Conservation (phyloP, 768 basidiomycete species). For the Pleurotus citrinopileatus region DNA sequence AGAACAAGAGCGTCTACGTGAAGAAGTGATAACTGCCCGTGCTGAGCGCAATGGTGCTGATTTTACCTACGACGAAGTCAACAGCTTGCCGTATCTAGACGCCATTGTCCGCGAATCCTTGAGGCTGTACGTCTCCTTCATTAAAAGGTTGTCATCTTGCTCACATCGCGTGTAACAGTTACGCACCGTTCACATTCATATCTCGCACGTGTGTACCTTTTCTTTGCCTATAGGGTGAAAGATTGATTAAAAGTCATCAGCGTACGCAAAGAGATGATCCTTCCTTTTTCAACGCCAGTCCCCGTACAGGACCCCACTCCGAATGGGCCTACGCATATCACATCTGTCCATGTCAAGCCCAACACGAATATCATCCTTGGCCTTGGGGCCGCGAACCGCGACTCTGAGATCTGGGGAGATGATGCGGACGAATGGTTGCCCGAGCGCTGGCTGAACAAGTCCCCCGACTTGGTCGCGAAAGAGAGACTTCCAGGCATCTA, state of each 20-base stretch:
- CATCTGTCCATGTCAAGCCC: slow-evolving; percentile 21
- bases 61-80: slow-evolving; percentile 17
- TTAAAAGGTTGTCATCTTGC: slow-evolving; percentile 4
- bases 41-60: slow-evolving; percentile 16
- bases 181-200: slow-evolving; percentile 19
- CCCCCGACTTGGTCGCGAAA: slow-evolving; percentile 18
- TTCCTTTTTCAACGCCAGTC: slow-evolving; percentile 29
- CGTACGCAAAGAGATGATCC: slow-evolving; percentile 19
- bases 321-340: slow-evolving; percentile 20
- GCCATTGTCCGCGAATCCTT: slow-evolving; percentile 32
- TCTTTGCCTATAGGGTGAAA: neutral
- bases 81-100: slow-evolving; percentile 21
- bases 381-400: slow-evolving; percentile 28
- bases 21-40: slow-evolving; percentile 18
- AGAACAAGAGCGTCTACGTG: slow-evolving; percentile 22
- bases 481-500: slow-evolving; percentile 31
- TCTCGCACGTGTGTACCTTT: slow-evolving; percentile 15
- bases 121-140: slow-evolving; percentile 20
- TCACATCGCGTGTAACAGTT: slow-evolving; percentile 7
- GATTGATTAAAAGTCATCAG: slow-evolving; percentile 3
- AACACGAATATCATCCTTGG: slow-evolving; percentile 24
- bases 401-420: slow-evolving; percentile 35
- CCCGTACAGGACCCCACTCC: slow-evolving; percentile 18
- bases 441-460: slow-evolving; percentile 34
- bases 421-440: slow-evolving; percentile 41